phyloP scores from a whole-genome alignment of 2,329 filamentous ascomycete genomes.

The Tolypocladium ovalisporum region DNA sequence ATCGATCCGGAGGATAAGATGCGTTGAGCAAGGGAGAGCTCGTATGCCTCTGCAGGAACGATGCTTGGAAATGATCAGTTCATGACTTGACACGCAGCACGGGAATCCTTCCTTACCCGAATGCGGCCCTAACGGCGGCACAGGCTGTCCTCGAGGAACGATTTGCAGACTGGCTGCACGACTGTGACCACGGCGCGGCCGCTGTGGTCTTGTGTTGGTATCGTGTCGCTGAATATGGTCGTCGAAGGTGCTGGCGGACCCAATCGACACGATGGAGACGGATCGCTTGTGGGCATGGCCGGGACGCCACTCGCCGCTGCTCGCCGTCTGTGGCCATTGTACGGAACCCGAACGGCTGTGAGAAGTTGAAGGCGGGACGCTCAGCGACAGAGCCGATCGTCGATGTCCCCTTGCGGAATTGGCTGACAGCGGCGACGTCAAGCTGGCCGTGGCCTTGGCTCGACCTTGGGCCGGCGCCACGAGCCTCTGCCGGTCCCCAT shows the following conservation, averaged over 20 bases:
- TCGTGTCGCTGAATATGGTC: constrained; percentile 34
- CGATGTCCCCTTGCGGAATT: constrained; percentile 45
- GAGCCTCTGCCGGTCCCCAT: constrained; percentile 23
- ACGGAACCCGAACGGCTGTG: constrained; percentile 35
- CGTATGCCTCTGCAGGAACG: constrained; percentile 31
- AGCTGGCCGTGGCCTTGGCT: constrained; percentile 29
- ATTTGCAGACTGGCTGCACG: constrained; percentile 78
- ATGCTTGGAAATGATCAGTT: constrained; percentile 10
- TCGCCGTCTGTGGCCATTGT: constrained; percentile 31
- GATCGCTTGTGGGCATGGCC: constrained; percentile 63
- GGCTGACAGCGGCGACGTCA: constrained; percentile 32
- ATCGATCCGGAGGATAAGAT: constrained; percentile 41
- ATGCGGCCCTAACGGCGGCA: constrained; percentile 30
- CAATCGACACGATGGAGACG: constrained; percentile 73
- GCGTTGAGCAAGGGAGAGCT: constrained; percentile 43
- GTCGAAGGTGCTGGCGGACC: constrained; percentile 40
- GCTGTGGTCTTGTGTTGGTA: constrained; percentile 29
- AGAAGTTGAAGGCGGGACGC: constrained; percentile 33
- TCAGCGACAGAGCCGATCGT: constrained; percentile 53
- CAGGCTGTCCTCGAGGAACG: constrained; percentile 22
- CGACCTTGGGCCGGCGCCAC: constrained; percentile 32
- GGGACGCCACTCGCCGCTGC: constrained; percentile 17
- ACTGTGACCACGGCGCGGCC: constrained; percentile 54
- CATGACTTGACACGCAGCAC: not conserved
- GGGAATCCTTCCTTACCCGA: constrained; percentile 27